Evolutionary conservation across 805 yeast genomes (phyloP), one percentile per base, ranked within the genome.

Genomic region (Kodamaea lidongshanica): DNA sequence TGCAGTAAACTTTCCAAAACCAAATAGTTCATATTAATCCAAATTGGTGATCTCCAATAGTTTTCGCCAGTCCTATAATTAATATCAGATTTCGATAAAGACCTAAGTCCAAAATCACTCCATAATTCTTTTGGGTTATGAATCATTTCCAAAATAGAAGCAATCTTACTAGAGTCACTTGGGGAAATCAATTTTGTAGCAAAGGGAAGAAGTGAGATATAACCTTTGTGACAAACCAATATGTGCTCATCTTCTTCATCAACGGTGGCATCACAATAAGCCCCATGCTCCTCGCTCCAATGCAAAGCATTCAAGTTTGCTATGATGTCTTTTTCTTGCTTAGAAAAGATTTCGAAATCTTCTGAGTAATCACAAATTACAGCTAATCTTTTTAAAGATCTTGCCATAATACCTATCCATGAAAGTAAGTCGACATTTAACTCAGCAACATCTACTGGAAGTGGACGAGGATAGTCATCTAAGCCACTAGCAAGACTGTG

Each of bases 11-110:
- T 70, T 31, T 86, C 92, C 24, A 92, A 61, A 4, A 79, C 65
- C 54, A 92, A 60, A 48, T 86, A 89, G 60, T 92, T 92, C 48
- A 92, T 82, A 52, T 87, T 83, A 44, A 87, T 65, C 97, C 97
- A 92, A 16, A 92, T 68, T 12, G 94, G 85, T 1, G 96, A 92
- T 40, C 95, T 72, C 98, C 98, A 92, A 60, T 92, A 92, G 55
- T 89, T 79, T 49, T 92, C 98, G 6, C 70, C 89, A 0, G 78
- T 72, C 33, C 81, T 81, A 57, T 80, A 92, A 35, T 48, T 59
- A 12, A 61, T 60, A 44, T 83, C 88, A 4, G 65, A 44, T 45
- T 74, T 76, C 1, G 95, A 82, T 20, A 92, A 60, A 0, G 95
- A 82, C 39, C 95, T 67, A 20, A 92, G 62, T 9, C 98, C 98